These are phyloP conservation scores for Candida silvicultrix DNA, from an alignment of 805 yeast species.

Conservation along the genomic window DNA sequence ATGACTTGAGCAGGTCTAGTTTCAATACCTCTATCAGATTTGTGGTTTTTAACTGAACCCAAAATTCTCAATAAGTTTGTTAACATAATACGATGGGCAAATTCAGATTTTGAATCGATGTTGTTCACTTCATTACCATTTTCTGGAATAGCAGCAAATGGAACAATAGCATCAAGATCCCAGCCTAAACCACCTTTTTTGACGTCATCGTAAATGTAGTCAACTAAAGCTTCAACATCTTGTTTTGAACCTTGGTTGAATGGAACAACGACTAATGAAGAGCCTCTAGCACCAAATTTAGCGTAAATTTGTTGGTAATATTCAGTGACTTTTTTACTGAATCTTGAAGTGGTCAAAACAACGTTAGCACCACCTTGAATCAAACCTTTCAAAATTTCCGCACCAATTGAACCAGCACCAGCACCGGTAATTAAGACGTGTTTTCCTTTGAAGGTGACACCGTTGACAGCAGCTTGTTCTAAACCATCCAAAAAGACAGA, in stretches of 20 bases:
- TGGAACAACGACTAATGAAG: constrained; percentile 92
- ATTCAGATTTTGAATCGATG: constrained; percentile 92
- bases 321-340: constrained; percentile 90
- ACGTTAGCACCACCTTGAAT: constrained; percentile 98
- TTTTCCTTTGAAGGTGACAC: constrained; percentile 84
- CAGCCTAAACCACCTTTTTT: constrained; percentile 92
- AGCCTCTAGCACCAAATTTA: constrained; percentile 87
- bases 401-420: constrained; percentile 98
- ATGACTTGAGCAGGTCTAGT: constrained; percentile 98
- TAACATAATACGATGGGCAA: constrained; percentile 98
- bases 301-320: constrained; percentile 92
- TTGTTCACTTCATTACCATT: constrained; percentile 92
- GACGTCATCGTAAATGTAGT: constrained; percentile 76
- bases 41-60: constrained; percentile 84
- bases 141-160: constrained; percentile 99
- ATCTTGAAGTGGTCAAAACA: constrained; percentile 92
- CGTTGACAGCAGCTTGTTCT: constrained; percentile 91
- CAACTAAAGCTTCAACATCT: constrained; percentile 82
- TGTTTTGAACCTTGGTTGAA: constrained; percentile 97
- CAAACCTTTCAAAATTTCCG: constrained; percentile 91
- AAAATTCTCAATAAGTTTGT: constrained; percentile 89
- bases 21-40: constrained; percentile 67
- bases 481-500: constrained; percentile 80
- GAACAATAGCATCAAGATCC: constrained; percentile 95
- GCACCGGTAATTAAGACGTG: constrained; percentile 95